Conservation (phyloP, 208 protist genomes). For the Balamuthia mandrillaris region DNA sequence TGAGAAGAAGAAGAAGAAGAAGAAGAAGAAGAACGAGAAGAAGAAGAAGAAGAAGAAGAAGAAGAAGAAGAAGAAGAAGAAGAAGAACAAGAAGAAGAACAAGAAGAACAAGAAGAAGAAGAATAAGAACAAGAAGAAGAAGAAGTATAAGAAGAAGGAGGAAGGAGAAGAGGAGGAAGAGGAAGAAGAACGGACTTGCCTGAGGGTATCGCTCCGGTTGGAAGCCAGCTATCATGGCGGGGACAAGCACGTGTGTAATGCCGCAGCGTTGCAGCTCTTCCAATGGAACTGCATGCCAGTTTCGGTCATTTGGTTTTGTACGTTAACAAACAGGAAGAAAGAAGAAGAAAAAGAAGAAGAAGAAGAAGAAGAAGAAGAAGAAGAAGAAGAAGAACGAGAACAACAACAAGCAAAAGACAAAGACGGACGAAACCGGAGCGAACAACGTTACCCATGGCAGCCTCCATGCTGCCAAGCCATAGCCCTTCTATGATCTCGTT, state of each 20-base stretch:
- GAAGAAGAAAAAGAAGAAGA: no score
- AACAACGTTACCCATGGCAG: no score
- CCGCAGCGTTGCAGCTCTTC: background rate
- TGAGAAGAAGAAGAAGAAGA: background rate
- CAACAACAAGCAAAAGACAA: no score
- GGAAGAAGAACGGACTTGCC: background rate
- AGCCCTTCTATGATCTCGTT: background rate
- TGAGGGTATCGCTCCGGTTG: background rate
- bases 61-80: background rate
- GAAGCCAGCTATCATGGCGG: background rate
- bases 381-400: no score
- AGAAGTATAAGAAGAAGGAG: background rate
- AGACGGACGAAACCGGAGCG: no score
- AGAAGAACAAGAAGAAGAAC: background rate
- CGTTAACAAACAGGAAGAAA: no score
- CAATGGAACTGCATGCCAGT: background rate
- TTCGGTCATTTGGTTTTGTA: no score
- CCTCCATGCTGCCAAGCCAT: background rate
- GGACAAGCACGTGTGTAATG: conserved; percentile 15
- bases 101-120: background rate
- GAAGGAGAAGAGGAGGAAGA: background rate
- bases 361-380: no score
- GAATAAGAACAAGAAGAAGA: background rate
- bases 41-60: background rate
- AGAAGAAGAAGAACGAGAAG: background rate